Evolutionary conservation across 306 rosid species (phyloP).

Genomic region (Lathyrus aphaca): DNA sequence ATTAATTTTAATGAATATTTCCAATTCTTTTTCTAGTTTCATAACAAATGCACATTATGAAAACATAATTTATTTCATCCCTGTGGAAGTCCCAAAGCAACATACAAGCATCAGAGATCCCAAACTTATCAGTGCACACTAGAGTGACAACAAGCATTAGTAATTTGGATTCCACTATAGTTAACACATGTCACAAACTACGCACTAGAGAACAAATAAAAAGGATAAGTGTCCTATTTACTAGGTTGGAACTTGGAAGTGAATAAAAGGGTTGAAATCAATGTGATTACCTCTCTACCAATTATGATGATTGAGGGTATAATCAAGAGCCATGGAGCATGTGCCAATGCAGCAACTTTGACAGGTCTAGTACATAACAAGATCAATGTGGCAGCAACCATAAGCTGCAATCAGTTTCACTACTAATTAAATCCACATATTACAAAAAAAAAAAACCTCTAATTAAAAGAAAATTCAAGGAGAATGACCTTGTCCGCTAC

Average conservation of each 20-base stretch:
- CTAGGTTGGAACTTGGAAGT: too few relatives aligned
- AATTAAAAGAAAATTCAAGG: slow-evolving; percentile 19
- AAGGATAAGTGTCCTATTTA: too few relatives aligned
- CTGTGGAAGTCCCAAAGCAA: slow-evolving; percentile 6
- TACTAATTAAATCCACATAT: slow-evolving; percentile 34
- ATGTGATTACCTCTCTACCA: slow-evolving; percentile 84
- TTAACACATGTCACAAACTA: slow-evolving; percentile 6
- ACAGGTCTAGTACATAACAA: slow-evolving; percentile 82
- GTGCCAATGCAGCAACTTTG: slow-evolving; percentile 59
- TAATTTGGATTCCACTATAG: slow-evolving; percentile 23
- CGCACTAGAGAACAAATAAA: slow-evolving; percentile 2
- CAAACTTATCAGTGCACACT: not conserved
- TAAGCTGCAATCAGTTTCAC: slow-evolving; percentile 69
- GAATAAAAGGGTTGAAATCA: too few relatives aligned
- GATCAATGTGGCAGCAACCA: slow-evolving; percentile 93
- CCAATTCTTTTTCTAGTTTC: slow-evolving; percentile 3
- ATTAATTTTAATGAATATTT: not conserved
- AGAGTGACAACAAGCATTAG: slow-evolving; percentile 5
- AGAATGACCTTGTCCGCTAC: slow-evolving; percentile 91
- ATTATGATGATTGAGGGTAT: slow-evolving; percentile 81
- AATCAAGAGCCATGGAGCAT: slow-evolving; percentile 77
- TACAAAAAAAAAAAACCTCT: not conserved
- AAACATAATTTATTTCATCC: slow-evolving; percentile 16
- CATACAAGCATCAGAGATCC: slow-evolving; percentile 28
- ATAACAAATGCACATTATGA: slow-evolving; percentile 5